Evolutionary conservation across 2,329 filamentous ascomycete genomes (phyloP).

Genomic region (Huntiella abstrusa): DNA sequence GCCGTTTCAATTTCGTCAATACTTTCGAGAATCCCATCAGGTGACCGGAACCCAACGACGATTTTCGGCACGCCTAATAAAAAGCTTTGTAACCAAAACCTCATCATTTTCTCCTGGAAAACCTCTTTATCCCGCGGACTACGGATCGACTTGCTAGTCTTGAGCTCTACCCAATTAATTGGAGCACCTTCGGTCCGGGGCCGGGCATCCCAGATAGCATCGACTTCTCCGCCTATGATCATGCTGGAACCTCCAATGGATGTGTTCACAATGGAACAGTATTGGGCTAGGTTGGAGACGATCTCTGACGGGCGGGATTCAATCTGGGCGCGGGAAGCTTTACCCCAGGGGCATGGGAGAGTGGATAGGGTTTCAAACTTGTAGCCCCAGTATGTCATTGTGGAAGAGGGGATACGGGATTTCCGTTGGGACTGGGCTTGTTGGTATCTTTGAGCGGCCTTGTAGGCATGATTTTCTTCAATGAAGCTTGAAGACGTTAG

Average conservation of each 20-base stretch:
- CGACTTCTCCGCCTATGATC: slow-evolving; percentile 82
- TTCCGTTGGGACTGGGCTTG: slow-evolving; percentile 28
- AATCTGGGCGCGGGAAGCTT: slow-evolving; percentile 56
- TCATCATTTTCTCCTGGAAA: slow-evolving; percentile 79
- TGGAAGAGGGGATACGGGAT: slow-evolving; percentile 41
- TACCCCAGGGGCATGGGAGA: slow-evolving; percentile 54
- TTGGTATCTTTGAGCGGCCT: slow-evolving; percentile 38
- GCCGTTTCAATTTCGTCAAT: slow-evolving; percentile 67
- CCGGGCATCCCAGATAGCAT: slow-evolving; percentile 78
- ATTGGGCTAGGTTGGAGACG: slow-evolving; percentile 83
- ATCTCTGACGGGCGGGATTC: slow-evolving; percentile 50
- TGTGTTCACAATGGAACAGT: slow-evolving; percentile 84
- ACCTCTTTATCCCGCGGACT: slow-evolving; percentile 49
- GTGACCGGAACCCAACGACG: slow-evolving; percentile 70
- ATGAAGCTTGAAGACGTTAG: slow-evolving; percentile 47
- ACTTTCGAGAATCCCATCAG: slow-evolving; percentile 45
- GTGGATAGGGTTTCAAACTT: slow-evolving; percentile 86
- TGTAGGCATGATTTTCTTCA: slow-evolving; percentile 71
- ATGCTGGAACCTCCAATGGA: slow-evolving; percentile 59
- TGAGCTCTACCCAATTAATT: slow-evolving; percentile 87
- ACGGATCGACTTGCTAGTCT: slow-evolving; percentile 61
- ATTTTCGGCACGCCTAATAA: slow-evolving; percentile 83
- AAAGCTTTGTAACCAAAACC: slow-evolving; percentile 95
- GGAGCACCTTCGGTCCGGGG: slow-evolving; percentile 44
- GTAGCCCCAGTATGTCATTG: slow-evolving; percentile 95